Evolutionary conservation across 2,329 filamentous ascomycete genomes (phyloP).

Genomic region (Epichloe gansuensis): DNA sequence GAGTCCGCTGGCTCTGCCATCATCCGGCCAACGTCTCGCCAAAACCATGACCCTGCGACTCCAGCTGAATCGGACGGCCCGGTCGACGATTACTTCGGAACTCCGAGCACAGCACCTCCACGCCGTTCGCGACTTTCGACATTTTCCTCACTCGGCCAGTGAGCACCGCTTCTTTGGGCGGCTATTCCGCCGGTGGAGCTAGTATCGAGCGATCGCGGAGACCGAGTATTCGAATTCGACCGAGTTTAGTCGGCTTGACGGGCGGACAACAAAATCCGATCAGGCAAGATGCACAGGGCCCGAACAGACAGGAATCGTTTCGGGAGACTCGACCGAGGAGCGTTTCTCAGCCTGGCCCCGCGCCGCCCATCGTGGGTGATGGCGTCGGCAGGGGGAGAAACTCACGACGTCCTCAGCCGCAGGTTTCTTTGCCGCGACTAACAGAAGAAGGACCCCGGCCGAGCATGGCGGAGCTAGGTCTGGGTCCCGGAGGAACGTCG

Average conservation of each 20-base stretch:
- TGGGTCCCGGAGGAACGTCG: slow-evolving; percentile 5
- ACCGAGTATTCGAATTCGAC: slow-evolving; percentile 15
- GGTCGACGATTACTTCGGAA: slow-evolving; percentile 1
- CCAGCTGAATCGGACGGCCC: slow-evolving; percentile 1
- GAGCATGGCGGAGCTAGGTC: slow-evolving; percentile 22
- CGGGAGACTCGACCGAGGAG: slow-evolving; percentile 20
- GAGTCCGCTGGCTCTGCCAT: neutral
- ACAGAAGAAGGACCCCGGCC: slow-evolving; percentile 27
- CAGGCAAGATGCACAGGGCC: neutral
- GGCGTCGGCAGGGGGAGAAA: slow-evolving; percentile 14
- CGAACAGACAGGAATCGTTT: neutral
- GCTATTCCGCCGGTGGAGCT: neutral
- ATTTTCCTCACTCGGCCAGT: slow-evolving; percentile 2
- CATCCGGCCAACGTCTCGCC: neutral
- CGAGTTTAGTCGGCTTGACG: slow-evolving; percentile 5
- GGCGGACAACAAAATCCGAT: neutral
- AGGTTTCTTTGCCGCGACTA: slow-evolving; percentile 24
- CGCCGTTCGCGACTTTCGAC: slow-evolving; percentile 4
- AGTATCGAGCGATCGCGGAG: slow-evolving; percentile 6
- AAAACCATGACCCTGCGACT: neutral
- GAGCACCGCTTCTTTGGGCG: neutral
- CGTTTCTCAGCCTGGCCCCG: slow-evolving; percentile 22
- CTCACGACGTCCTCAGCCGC: slow-evolving; percentile 20
- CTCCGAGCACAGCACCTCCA: slow-evolving; percentile 1
- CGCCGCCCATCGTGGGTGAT: slow-evolving; percentile 12